Evolutionary conservation across 805 yeast species (phyloP).

Genomic region (Saturnispora bothae): DNA sequence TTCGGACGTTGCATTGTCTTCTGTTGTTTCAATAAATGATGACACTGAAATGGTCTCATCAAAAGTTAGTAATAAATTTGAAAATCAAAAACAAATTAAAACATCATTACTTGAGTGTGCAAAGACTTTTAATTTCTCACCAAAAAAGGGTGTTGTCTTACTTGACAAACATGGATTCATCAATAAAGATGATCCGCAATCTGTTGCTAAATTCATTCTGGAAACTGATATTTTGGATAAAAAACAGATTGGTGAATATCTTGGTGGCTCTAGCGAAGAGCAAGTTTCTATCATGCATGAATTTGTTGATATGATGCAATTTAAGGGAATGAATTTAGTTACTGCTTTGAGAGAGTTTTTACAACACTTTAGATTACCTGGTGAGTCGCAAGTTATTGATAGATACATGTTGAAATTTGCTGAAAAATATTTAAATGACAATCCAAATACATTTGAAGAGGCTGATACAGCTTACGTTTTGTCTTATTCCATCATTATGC

Average conservation of each 20-base stretch:
- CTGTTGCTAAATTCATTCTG: conserved; percentile 66
- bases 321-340: conserved; percentile 56
- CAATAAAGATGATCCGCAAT: conserved; percentile 44
- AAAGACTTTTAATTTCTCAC: conserved; percentile 71
- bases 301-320: conserved; percentile 82
- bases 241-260: conserved; percentile 75
- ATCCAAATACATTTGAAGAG: conserved; percentile 77
- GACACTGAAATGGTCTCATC: conserved; percentile 42
- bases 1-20: too few species aligned
- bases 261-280: conserved; percentile 79
- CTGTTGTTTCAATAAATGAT: conserved; percentile 16
- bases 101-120: conserved; percentile 72
- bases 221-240: conserved; percentile 67
- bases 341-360: conserved; percentile 78
- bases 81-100: conserved; percentile 71
- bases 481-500: conserved; percentile 84
- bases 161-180: conserved; percentile 59
- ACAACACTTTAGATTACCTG: conserved; percentile 89
- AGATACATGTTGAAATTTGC: conserved; percentile 96
- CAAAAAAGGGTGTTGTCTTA: conserved; percentile 64
- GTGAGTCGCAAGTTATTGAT: conserved; percentile 97
- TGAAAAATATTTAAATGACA: conserved; percentile 78
- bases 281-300: conserved; percentile 84
- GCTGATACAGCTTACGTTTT: conserved; percentile 92
- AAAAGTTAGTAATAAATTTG: conserved; percentile 78